Conservation (phyloP, 768 basidiomycete species). For the Kwoniella botswanensis region DNA sequence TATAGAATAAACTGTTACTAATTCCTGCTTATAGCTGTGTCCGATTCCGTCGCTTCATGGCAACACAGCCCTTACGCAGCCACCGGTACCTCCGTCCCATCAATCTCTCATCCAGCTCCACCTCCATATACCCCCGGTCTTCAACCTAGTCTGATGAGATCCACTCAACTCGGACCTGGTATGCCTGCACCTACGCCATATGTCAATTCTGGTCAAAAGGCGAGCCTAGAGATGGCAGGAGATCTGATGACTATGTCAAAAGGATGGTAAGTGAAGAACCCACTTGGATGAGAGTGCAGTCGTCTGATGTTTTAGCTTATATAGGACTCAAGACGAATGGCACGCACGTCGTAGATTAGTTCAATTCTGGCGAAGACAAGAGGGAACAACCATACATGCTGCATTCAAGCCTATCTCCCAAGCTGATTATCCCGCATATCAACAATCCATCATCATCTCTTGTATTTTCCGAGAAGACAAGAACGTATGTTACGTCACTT, state of each 20-base stretch:
- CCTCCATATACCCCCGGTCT: constrained; percentile 26
- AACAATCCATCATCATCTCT: constrained; percentile 82
- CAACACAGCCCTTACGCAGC: constrained; percentile 27
- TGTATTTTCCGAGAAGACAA: constrained; percentile 86
- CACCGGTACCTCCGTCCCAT: constrained; percentile 3
- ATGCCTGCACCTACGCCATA: constrained; percentile 31
- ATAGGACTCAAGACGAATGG: constrained; percentile 67
- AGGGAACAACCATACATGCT: constrained; percentile 75
- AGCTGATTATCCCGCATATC: constrained; percentile 67
- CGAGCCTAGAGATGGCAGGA: constrained; percentile 54
- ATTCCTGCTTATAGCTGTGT: constrained; percentile 16
- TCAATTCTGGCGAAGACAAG: constrained; percentile 77
- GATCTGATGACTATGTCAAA: constrained; percentile 60
- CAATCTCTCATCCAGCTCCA: constrained; percentile 6
- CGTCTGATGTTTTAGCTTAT: neutral
- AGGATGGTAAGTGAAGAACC: constrained; percentile 57
- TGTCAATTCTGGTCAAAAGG: constrained; percentile 45
- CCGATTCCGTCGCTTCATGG: constrained; percentile 25
- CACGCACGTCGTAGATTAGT: constrained; percentile 78
- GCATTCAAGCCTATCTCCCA: constrained; percentile 77
- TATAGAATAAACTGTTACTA: constrained; percentile 1
- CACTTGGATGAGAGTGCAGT: neutral
- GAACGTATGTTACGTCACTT: constrained; percentile 84
- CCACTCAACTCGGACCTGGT: constrained; percentile 41
- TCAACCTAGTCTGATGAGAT: constrained; percentile 53